These are phyloP conservation scores for Dictyophora rubrovolvata DNA, from an alignment of 768 basidiomycete genomes.

Conservation along the genomic window DNA sequence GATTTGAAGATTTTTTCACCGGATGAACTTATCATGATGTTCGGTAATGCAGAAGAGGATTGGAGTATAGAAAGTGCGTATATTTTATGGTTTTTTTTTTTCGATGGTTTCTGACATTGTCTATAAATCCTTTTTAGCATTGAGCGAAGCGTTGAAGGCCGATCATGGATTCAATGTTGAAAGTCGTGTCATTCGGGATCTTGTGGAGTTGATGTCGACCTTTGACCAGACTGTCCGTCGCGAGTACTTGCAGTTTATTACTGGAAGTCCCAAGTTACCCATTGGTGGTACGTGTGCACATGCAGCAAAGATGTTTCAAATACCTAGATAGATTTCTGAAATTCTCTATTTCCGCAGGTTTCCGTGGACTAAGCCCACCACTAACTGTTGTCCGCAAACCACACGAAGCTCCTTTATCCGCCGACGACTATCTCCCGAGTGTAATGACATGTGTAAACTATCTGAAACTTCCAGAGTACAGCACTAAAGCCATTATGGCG, in stretches of 20 bases:
- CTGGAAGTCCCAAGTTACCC: slow-evolving; percentile 92
- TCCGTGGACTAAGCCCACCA: slow-evolving; percentile 88
- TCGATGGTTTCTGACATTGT: not conserved
- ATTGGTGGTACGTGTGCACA: slow-evolving; percentile 65
- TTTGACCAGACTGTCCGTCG: slow-evolving; percentile 69
- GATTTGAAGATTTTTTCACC: slow-evolving; percentile 89
- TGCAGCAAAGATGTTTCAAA: not conserved
- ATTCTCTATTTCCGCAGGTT: slow-evolving; percentile 39
- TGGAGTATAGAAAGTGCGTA: slow-evolving; percentile 85
- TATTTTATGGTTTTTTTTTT: not conserved
- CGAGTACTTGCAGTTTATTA: slow-evolving; percentile 92
- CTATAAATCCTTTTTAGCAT: slow-evolving; percentile 38
- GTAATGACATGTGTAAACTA: slow-evolving; percentile 99
- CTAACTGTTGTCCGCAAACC: slow-evolving; percentile 96
- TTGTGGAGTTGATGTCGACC: slow-evolving; percentile 78
- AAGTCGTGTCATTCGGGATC: slow-evolving; percentile 79
- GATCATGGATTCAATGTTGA: slow-evolving; percentile 98
- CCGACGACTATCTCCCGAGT: slow-evolving; percentile 92
- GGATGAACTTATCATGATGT: slow-evolving; percentile 91
- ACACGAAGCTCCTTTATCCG: slow-evolving; percentile 80
- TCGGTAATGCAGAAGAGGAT: slow-evolving; percentile 96
- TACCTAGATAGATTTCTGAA: not conserved
- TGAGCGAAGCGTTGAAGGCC: slow-evolving; percentile 85
- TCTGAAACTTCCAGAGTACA: slow-evolving; percentile 93
- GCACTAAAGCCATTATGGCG: slow-evolving; percentile 72